Percentiles rank a stretch among this genome's conserved stretches.
Conservation (phyloP, 2,329 filamentous ascomycete species). For the Pleoardoris graminearum region DNA sequence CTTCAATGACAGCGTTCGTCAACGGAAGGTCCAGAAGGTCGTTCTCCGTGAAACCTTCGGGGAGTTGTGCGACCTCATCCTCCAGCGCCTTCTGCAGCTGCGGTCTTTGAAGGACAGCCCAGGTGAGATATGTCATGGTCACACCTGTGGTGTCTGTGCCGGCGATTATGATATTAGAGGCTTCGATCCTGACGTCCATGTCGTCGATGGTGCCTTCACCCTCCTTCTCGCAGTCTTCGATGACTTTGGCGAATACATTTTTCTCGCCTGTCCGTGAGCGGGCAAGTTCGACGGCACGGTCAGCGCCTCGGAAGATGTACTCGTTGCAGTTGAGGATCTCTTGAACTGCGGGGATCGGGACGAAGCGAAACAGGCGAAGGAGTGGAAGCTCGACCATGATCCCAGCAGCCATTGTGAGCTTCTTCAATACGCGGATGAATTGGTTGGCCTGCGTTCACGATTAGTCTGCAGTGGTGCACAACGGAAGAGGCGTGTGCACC, state of each 20-base stretch:
- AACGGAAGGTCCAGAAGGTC: conserved; percentile 37
- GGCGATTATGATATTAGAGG: conserved; percentile 37
- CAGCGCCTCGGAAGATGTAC: conserved; percentile 35
- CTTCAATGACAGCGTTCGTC: conserved; percentile 44
- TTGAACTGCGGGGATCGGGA: conserved; percentile 34
- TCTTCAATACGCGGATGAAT: conserved; percentile 43
- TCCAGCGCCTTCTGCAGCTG: conserved; percentile 27
- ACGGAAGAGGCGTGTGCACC: conserved; percentile 16
- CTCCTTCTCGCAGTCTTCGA: conserved; percentile 26
- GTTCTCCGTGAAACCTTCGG: conserved; percentile 19
- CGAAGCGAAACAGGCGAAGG: conserved; percentile 37
- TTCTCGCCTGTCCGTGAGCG: conserved; percentile 33
- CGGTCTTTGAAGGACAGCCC: conserved; percentile 33
- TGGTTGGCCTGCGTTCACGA: conserved; percentile 30
- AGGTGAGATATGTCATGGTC: conserved; percentile 40
- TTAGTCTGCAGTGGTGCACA: background rate
- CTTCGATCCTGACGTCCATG: conserved; percentile 33
- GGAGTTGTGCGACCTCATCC: conserved; percentile 24
- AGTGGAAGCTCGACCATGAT: conserved; percentile 44
- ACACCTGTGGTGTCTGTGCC: conserved; percentile 42
- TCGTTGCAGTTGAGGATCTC: conserved; percentile 44
- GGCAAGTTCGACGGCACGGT: conserved; percentile 37
- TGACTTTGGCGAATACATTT: conserved; percentile 37
- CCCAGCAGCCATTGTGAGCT: conserved; percentile 40
- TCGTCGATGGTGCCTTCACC: conserved; percentile 27